These are phyloP conservation scores for Phascolomyces articulosus DNA, from an alignment of 371 early-diverging fungal species.

Conservation along the genomic window DNA sequence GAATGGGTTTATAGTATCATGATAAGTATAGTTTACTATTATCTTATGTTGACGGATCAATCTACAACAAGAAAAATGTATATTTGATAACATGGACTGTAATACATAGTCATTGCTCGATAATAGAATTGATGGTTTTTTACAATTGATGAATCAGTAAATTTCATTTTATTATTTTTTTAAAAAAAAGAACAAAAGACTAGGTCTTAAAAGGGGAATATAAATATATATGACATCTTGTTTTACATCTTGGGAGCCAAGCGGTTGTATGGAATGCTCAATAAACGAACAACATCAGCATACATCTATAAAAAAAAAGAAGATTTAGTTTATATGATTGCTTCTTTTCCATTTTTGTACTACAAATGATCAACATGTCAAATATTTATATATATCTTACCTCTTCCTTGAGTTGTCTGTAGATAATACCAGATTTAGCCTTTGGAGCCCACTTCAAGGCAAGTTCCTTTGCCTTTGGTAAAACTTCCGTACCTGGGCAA, in stretches of 20 bases:
- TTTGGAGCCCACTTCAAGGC: constrained; percentile 63
- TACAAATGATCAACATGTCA: not conserved
- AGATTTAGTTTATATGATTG: not conserved
- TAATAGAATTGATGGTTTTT: no score
- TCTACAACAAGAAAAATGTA: no score
- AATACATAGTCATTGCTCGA: no score
- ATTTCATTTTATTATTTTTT: no score
- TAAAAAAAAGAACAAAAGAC: not conserved
- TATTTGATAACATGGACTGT: no score
- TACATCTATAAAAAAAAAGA: constrained; percentile 10
- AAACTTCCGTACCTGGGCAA: constrained; percentile 46
- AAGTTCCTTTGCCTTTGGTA: constrained; percentile 56
- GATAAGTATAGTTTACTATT: no score
- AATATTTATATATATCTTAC: constrained; percentile 18
- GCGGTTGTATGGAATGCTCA: constrained; percentile 22
- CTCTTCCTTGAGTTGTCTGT: constrained; percentile 52
- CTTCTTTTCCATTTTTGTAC: no score
- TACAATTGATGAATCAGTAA: no score
- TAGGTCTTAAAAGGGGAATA: not conserved
- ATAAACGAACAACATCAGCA: constrained; percentile 14
- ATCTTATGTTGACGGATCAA: no score
- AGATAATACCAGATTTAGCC: constrained; percentile 50
- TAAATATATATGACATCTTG: not conserved
- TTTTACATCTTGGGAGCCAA: constrained; percentile 38
- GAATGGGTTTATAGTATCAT: no score